A percentile compares a stretch with the other conserved stretches of the same genome.
These are phyloP conservation scores for Astrocystis sublimbata DNA, from an alignment of 495 filamentous ascomycete species.

Conservation along the genomic window DNA sequence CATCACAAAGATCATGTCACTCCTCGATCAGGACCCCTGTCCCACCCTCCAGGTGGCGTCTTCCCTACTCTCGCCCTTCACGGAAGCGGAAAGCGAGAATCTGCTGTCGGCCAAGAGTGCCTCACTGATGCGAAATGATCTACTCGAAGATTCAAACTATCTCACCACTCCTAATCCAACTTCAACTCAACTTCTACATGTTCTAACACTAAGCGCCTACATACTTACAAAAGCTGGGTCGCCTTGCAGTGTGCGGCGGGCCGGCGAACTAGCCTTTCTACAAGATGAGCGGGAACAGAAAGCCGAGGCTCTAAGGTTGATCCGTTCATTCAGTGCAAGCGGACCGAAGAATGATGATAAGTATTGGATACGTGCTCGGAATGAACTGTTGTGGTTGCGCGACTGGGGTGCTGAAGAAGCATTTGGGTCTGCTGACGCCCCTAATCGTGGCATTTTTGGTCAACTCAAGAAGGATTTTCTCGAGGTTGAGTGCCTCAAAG, in stretches of 20 bases:
- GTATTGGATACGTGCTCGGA: constrained; percentile 66
- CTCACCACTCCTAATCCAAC: constrained; percentile 65
- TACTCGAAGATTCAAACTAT: constrained; percentile 63
- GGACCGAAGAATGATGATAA: constrained; percentile 59
- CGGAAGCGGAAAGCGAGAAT: constrained; percentile 28
- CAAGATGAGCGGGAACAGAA: constrained; percentile 66
- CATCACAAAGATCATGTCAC: constrained; percentile 56
- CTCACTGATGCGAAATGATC: constrained; percentile 49
- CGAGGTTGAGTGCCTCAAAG: constrained; percentile 74
- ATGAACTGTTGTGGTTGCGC: constrained; percentile 77
- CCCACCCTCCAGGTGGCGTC: constrained; percentile 47
- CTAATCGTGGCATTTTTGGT: constrained; percentile 67
- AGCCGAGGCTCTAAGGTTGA: constrained; percentile 60
- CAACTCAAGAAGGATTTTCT: constrained; percentile 62
- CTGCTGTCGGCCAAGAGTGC: constrained; percentile 42
- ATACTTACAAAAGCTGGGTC: constrained; percentile 63
- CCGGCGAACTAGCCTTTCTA: constrained; percentile 59
- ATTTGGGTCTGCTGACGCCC: constrained; percentile 21
- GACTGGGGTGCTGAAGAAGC: constrained; percentile 66
- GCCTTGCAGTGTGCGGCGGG: constrained; percentile 58
- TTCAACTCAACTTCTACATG: constrained; percentile 65
- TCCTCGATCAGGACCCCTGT: constrained; percentile 60
- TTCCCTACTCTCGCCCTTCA: constrained; percentile 44
- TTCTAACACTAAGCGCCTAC: constrained; percentile 66
- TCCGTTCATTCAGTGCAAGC: constrained; percentile 54